A percentile compares a stretch with the other conserved stretches of the same genome.
Evolutionary conservation across 2,329 filamentous ascomycete genomes (phyloP).

Genomic region (Colletotrichum sojae): DNA sequence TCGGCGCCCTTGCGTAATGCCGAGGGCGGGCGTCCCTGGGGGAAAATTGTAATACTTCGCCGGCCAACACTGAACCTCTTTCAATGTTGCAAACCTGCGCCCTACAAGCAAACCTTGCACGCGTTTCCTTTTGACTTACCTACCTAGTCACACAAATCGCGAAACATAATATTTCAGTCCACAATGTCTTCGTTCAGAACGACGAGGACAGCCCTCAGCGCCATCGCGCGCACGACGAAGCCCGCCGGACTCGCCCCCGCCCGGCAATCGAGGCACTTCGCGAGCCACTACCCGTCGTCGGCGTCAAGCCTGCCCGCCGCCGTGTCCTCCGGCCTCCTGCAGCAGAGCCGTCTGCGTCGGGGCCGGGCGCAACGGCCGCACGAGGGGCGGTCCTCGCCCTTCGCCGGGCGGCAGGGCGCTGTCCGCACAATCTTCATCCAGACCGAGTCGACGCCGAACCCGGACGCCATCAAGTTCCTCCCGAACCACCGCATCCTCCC

Average conservation of each 20-base stretch:
- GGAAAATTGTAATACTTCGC: conserved; percentile 17
- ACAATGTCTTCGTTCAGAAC: conserved; percentile 39
- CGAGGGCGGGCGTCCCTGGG: conserved; percentile 17
- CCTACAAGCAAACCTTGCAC: too few species aligned
- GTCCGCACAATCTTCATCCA: conserved; percentile 95
- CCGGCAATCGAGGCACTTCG: conserved; percentile 31
- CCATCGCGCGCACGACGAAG: conserved; percentile 33
- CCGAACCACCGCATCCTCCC: conserved; percentile 92
- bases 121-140: background rate
- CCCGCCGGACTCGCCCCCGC: conserved; percentile 19
- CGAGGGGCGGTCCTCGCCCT: conserved; percentile 34
- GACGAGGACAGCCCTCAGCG: conserved; percentile 36
- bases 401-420: conserved; percentile 51
- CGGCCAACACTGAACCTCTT: conserved; percentile 3
- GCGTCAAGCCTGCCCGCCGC: conserved; percentile 37
- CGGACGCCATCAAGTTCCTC: conserved; percentile 96
- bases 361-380: conserved; percentile 10
- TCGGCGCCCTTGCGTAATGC: conserved; percentile 25
- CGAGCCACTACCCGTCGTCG: conserved; percentile 25
- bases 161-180: background rate
- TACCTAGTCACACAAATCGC: background rate
- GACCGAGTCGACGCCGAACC: conserved; percentile 93
- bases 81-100: background rate
- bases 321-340: conserved; percentile 32
- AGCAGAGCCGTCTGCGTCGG: conserved; percentile 22